Conservation (phyloP, 345 rosid genomes). For the Melastoma malabathricum region DNA sequence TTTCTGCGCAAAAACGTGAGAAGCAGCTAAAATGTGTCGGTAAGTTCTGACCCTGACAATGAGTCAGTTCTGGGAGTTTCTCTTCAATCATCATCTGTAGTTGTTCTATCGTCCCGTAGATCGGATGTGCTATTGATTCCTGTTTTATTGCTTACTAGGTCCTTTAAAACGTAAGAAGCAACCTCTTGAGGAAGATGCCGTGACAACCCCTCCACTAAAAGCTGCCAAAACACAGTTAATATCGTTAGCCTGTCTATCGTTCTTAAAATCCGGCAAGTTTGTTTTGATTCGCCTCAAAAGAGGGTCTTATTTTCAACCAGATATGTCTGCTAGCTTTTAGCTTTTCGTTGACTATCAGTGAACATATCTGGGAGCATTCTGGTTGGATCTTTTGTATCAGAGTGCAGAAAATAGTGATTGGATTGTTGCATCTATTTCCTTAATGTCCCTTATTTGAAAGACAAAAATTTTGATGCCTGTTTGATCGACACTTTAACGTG, state of each 20-base stretch:
- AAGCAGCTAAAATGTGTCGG: constrained; percentile 48
- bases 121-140: not conserved
- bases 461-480: not conserved
- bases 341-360: no score
- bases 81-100: constrained; percentile 5
- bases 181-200: constrained; percentile 25
- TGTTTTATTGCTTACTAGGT: not conserved
- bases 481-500: not conserved
- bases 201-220: constrained; percentile 35
- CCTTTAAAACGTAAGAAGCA: constrained; percentile 65
- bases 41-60: constrained; percentile 14
- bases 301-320: not conserved
- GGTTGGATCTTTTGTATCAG: no score
- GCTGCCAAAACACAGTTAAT: constrained; percentile 56
- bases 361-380: no score
- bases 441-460: no score
- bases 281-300: not conserved
- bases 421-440: no score
- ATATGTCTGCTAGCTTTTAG: no score
- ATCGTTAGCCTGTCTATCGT: constrained; percentile 2
- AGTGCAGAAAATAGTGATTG: no score
- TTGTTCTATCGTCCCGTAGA: constrained; percentile 7
- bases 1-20: constrained; percentile 35
- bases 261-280: not conserved
- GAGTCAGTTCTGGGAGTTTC: constrained; percentile 1